Base-by-base conservation (phyloP, 352 stramenopile genomes). In the Bremia lactucae region DNA sequence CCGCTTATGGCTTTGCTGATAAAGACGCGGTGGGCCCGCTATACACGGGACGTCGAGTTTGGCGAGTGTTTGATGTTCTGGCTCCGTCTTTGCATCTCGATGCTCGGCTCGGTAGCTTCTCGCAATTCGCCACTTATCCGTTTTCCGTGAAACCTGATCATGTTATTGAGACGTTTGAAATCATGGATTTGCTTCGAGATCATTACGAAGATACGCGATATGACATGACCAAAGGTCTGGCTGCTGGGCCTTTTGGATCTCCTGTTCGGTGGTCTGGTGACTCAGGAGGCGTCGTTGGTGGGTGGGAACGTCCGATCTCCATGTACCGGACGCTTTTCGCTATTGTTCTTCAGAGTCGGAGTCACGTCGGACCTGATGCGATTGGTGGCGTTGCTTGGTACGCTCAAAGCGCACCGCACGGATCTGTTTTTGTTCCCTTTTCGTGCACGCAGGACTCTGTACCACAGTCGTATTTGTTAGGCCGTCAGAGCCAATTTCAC, bases 141-240 rank as follows among this genome's bases (percentile, higher is more conserved):
- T 96, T 97, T 49, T 95, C 78, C 1, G 59, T 95, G 5, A 71
- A 74, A 28, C 79, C 87, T 0, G 87, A 96, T 37, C 25, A 37
- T 20, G 42, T 25, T 0, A 49, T 97, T 10, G 59, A 62, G 13
- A 36, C 76, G 5, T 55, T 73, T 24, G 68, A 91, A 31, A 61
- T 96, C 9, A 91, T 94, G 65, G 55, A 77, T 29, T 56, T 95
- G 6, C 61, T 95, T 29, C 70, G 86, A 0, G 82, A 96, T 46
- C 79, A 95, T 49, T 96, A 96, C 49, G 64, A 96, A 74, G 83
- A 79, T 21, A 97, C 87, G 2, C 42, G 59, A 31, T 97, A 89
- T 51, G 76, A 94, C 43, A 78, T 94, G 65, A 86, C 65, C 5
- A 76, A 93, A 57, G 83, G 83, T 0, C 43, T 91, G 18, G 70